Evolutionary conservation across 2,329 filamentous ascomycete species (phyloP), one percentile per base, ranked within the genome.

Genomic region (Magnaporthales sp.): DNA sequence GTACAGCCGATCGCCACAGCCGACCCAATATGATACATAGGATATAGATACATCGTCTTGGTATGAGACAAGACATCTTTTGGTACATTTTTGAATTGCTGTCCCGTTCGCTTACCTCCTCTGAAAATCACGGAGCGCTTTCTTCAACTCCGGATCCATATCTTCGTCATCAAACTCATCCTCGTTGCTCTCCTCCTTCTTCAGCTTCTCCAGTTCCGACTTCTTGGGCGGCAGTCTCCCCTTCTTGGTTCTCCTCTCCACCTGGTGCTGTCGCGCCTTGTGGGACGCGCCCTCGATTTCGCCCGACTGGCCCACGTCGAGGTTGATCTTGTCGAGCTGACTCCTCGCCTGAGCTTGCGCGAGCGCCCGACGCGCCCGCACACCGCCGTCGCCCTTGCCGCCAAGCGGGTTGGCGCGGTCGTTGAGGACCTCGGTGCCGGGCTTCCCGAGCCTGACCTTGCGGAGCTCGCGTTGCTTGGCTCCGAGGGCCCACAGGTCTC

Each of bases 401-500:
- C 67, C 70, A 64, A 63, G 74, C 15, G 64, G 64, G 29, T 60
- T 58, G 26, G 54, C 54, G 46, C 51, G 29, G 19, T 65, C 54
- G 27, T 54, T 65, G 29, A 65, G 64, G 11, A 60, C 29, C 51
- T 65, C 64, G 54, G 69, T 71, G 38, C 74, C 78, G 27, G 72
- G 75, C 69, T 74, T 76, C 65, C 91, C 91, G 3, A 90, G 77
- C 8, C 88, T 85, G 60, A 91, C 79, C 15, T 80, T 81, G 62
- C 91, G 81, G 2, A 77, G 74, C 4, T 90, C 84, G 13, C 92
- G 84, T 0, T 92, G 96, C 83, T 98, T 98, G 26, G 93, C 94
- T 0, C 95, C 95, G 0, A 98, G 82, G 0, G 94, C 93, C 95
- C 95, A 99, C 10, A 98, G 81, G 75, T 98, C 95, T 54, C 95